Evolutionary conservation across 768 basidiomycete species (phyloP).

Genomic region (Podaxis sp.): DNA sequence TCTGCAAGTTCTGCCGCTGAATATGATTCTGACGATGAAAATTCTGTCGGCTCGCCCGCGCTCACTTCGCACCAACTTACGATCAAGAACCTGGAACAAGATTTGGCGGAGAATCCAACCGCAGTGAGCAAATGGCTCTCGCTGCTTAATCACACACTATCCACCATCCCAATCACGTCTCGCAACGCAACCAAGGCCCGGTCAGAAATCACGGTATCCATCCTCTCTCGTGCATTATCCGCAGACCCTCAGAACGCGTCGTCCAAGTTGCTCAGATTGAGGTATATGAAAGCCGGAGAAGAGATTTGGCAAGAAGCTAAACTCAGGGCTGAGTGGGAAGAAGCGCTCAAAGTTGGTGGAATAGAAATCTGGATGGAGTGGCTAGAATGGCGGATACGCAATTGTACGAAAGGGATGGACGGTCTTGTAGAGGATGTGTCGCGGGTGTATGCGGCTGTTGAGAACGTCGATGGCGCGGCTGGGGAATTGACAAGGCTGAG

Average conservation of each 20-base stretch:
- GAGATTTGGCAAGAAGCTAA: constrained; percentile 64
- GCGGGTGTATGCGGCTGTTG: constrained; percentile 45
- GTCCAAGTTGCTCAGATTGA: constrained; percentile 54
- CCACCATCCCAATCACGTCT: constrained; percentile 57
- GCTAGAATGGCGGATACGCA: constrained; percentile 73
- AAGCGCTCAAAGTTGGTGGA: constrained; percentile 52
- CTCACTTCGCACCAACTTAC: constrained; percentile 59
- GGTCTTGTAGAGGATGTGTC: constrained; percentile 52
- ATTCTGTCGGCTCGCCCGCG: constrained; percentile 26
- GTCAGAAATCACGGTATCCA: constrained; percentile 67
- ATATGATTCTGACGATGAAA: constrained; percentile 38
- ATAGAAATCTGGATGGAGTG: constrained; percentile 75
- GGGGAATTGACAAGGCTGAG: constrained; percentile 56
- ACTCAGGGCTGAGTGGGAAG: constrained; percentile 67
- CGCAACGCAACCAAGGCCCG: constrained; percentile 71
- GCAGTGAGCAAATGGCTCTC: constrained; percentile 61
- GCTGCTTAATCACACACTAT: constrained; percentile 62
- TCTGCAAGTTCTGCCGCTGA: constrained; percentile 28
- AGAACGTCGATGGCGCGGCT: constrained; percentile 30
- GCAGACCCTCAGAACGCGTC: constrained; percentile 50
- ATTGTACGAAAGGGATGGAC: constrained; percentile 45
- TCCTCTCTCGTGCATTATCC: constrained; percentile 63
- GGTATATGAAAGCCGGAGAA: constrained; percentile 71
- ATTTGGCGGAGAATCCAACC: constrained; percentile 49
- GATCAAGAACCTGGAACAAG: constrained; percentile 57